A percentile compares a stretch with the other conserved stretches of the same genome.
Evolutionary conservation across 2,329 filamentous ascomycete species (phyloP).

Genomic region (Colletotrichum costaricense): DNA sequence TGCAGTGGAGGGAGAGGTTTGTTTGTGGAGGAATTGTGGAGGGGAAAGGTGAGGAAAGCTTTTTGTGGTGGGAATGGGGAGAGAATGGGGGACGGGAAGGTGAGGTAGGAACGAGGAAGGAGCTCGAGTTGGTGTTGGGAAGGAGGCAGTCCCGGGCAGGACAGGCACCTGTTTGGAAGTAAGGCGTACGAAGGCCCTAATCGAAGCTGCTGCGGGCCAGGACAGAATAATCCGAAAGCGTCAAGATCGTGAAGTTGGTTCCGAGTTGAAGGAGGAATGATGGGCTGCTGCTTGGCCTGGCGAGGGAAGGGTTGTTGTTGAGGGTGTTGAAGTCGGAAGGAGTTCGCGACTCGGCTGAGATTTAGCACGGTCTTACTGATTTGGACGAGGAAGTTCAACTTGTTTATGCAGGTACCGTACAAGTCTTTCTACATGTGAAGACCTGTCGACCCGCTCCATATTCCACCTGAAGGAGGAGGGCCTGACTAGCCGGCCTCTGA

Average conservation of each 20-base stretch:
- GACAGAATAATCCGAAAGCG: not conserved
- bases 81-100: not conserved
- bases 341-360: not conserved
- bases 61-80: conserved; percentile 2
- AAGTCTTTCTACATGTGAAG: not conserved
- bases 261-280: not conserved
- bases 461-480: not conserved
- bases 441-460: not conserved
- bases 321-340: not conserved
- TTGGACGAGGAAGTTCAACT: not conserved
- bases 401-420: not conserved
- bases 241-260: not conserved
- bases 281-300: not conserved
- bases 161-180: not conserved
- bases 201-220: not conserved
- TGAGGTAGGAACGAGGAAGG: conserved; percentile 7
- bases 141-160: conserved; percentile 9
- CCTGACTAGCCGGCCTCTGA: not conserved
- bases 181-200: not conserved
- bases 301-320: not conserved
- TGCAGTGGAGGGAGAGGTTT: conserved; percentile 8
- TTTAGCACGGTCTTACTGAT: not conserved
- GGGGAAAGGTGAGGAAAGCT: conserved; percentile 1
- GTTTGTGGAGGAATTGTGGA: conserved; percentile 10
- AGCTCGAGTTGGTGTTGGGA: conserved; percentile 14